Base-by-base conservation (phyloP, 129 eudicot genomes). In the Gnaphalium uliginosum region DNA sequence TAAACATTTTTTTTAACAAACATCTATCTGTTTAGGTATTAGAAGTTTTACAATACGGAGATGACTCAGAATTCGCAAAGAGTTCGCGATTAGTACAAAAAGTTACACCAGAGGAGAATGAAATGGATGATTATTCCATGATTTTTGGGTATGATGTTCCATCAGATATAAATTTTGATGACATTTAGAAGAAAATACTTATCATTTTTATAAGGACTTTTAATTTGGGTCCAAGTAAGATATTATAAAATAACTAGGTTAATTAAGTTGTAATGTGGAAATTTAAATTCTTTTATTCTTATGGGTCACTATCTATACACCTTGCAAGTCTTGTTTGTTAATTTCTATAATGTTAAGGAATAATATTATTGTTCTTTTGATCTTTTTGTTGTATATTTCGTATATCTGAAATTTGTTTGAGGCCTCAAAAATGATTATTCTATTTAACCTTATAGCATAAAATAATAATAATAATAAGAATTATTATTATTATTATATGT, bases 81-180 rank as follows among this genome's bases (percentile, higher is more conserved):
- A 84, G 77, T 75, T 79, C 95, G 89, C 85, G 32, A 29, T 29
- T 81, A 57, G 69, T 66, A 63, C 86, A 81, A 5, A 79, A 90
- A 77, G 76, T 81, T 58, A 72, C 76, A 50, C 70, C 83, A 27
- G 92, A 79, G 60, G 92, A 80, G 71, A 72, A 37, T 26, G 85
- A 71, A 79, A 83, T 88, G 85, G 90, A 90, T 75, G 98, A 90
- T 80, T 90, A 90, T 73, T 90, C 96, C 7, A 86, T 90, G 92
- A 73, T 88, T 65, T 90, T 90, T 72, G 98, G 98, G n/a, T 88
- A 93, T 64, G 83, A 88, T 41, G 81, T 93, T 73, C 96, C 96
- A 22, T 83, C 82, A 0, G 96, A 90, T 82, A 70, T 85, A 67
- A 37, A 77, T 78, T 80, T 93, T 69, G 90, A 88, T 27, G 90